These are phyloP conservation scores for Ceratocystis cubensis DNA, from an alignment of 2,329 filamentous ascomycete genomes.

Conservation along the genomic window DNA sequence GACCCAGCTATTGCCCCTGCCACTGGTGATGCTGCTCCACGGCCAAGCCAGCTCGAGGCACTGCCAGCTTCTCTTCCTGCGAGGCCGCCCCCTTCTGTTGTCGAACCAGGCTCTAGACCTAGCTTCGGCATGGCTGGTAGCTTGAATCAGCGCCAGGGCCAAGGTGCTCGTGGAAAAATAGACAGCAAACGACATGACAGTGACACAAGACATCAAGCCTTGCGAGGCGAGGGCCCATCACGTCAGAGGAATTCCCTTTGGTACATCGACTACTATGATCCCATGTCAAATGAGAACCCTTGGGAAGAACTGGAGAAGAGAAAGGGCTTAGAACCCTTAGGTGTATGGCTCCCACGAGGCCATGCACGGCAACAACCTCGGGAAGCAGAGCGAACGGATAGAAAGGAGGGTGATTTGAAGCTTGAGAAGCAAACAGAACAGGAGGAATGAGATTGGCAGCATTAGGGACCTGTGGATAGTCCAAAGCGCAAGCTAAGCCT, in stretches of 20 bases:
- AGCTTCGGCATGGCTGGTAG: background rate
- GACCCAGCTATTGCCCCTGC: background rate
- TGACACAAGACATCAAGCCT: background rate
- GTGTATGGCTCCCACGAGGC: constrained; percentile 33
- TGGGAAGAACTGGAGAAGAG: constrained; percentile 48
- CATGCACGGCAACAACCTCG: constrained; percentile 20
- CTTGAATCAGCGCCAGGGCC: background rate
- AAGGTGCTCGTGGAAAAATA: background rate
- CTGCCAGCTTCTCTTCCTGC: background rate
- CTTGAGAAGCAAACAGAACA: background rate
- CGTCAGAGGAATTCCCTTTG: constrained; percentile 31
- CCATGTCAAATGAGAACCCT: constrained; percentile 57
- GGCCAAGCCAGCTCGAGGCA: background rate
- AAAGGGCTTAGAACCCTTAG: constrained; percentile 33
- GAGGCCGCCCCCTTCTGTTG: background rate
- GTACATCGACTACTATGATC: constrained; percentile 57
- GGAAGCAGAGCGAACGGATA: too few relatives aligned
- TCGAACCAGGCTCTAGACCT: background rate
- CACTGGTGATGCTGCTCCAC: background rate
- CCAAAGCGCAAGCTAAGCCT: background rate
- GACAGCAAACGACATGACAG: background rate
- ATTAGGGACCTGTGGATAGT: background rate
- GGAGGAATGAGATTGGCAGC: background rate
- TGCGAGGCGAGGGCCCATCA: background rate
- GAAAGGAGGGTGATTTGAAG: background rate